phyloP scores from a whole-genome alignment of 2,329 filamentous ascomycete genomes.

The Stromatinia cepivora region DNA sequence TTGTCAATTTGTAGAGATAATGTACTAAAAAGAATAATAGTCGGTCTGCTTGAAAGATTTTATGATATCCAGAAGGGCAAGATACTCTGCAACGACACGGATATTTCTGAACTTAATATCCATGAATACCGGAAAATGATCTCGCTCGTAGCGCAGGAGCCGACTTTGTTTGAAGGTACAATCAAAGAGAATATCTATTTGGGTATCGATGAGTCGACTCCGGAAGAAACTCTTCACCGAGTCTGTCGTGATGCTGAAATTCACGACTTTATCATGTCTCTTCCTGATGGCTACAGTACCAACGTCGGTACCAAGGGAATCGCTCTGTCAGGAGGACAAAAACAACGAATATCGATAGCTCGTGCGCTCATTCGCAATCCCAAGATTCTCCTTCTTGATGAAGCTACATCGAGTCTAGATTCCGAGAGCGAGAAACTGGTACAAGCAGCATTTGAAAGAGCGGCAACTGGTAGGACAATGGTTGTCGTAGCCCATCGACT shows the following conservation, averaged over 20 bases:
- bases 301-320: conserved; percentile 49
- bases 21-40: background rate
- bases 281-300: conserved; percentile 53
- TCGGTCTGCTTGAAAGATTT: conserved; percentile 50
- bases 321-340: conserved; percentile 55
- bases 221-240: conserved; percentile 46
- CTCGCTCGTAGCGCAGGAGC: conserved; percentile 73
- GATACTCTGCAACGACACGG: conserved; percentile 63
- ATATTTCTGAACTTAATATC: conserved; percentile 60
- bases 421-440: conserved; percentile 58
- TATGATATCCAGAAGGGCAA: conserved; percentile 66
- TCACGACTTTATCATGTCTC: conserved; percentile 52
- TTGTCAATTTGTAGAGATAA: background rate
- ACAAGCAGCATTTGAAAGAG: conserved; percentile 66
- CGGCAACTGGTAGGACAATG: conserved; percentile 65
- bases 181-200: conserved; percentile 70
- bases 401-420: conserved; percentile 58
- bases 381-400: conserved; percentile 55
- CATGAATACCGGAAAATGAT: conserved; percentile 63
- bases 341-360: conserved; percentile 57
- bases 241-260: conserved; percentile 54
- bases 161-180: conserved; percentile 62
- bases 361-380: conserved; percentile 55
- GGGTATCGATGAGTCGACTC: conserved; percentile 51
- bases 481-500: conserved; percentile 77